Percentiles rank a stretch among this genome's conserved stretches.
Conservation (phyloP, 2,329 filamentous ascomycete species). For the Aspergillus aculeatus region DNA sequence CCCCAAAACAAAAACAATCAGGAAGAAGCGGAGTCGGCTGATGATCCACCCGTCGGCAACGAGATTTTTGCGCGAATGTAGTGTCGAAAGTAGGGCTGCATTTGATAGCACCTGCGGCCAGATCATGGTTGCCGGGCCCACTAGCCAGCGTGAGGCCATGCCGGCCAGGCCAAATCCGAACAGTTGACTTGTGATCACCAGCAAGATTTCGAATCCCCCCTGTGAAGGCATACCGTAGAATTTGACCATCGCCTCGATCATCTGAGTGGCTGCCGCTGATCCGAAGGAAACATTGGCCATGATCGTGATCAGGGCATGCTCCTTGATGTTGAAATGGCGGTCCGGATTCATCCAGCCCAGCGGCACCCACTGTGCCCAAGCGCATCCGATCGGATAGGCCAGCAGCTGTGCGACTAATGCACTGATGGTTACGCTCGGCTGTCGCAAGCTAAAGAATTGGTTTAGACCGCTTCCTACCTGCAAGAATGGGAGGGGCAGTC, state of each 20-base stretch:
- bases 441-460: conserved; percentile 40
- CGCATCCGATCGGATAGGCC: conserved; percentile 46
- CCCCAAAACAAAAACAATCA: conserved; percentile 33
- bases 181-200: conserved; percentile 61
- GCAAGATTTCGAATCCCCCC: conserved; percentile 60
- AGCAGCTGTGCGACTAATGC: conserved; percentile 44
- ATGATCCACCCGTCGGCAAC: conserved; percentile 45
- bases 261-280: conserved; percentile 41
- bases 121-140: conserved; percentile 61
- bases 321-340: conserved; percentile 40
- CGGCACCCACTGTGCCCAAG: conserved; percentile 39
- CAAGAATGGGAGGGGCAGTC: not conserved
- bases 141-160: conserved; percentile 58
- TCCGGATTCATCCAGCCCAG: conserved; percentile 45
- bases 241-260: conserved; percentile 40
- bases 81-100: conserved; percentile 46
- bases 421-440: conserved; percentile 41
- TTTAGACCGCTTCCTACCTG: conserved; percentile 40
- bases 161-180: conserved; percentile 66
- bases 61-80: conserved; percentile 34
- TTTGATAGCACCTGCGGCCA: conserved; percentile 60
- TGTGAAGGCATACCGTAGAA: conserved; percentile 60
- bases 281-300: conserved; percentile 50
- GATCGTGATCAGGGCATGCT: conserved; percentile 47
- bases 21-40: conserved; percentile 39